Conservation (phyloP, 148 eudicot genomes). For the Heliosperma pusillum region DNA sequence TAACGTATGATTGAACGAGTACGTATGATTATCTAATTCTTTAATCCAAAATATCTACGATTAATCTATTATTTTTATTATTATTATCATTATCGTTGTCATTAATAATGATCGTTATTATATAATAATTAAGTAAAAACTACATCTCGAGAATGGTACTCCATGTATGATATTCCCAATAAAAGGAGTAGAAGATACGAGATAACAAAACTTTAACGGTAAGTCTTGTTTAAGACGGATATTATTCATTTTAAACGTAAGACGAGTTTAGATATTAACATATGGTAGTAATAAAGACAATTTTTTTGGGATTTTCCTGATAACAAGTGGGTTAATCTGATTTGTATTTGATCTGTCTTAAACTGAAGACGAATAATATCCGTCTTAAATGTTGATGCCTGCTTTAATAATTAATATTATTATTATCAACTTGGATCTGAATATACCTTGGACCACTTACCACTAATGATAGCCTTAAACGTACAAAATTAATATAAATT, state of each 20-base stretch:
- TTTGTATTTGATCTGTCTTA: no score
- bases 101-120: neutral
- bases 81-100: neutral
- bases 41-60: neutral
- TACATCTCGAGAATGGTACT: neutral
- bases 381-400: no score
- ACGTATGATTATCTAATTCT: constrained; percentile 1
- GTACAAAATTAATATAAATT: constrained; percentile 27
- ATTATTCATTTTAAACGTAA: no score
- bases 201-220: constrained; percentile 4
- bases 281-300: no score
- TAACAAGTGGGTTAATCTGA: no score
- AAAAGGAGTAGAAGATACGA: constrained; percentile 26
- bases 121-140: no score
- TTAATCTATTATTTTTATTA: neutral
- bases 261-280: no score
- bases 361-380: no score
- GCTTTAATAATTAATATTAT: neutral
- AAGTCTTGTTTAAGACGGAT: no score
- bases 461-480: constrained; percentile 40
- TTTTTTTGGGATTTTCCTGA: no score
- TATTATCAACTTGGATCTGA: constrained; percentile 23
- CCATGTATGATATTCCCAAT: constrained; percentile 2
- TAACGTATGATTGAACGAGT: constrained; percentile 26
- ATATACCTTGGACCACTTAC: constrained; percentile 37